Percentiles rank a stretch among this genome's conserved stretches.
phyloP scores from a whole-genome alignment of 2,329 filamentous ascomycete genomes.

The Penicillium crustosum region DNA sequence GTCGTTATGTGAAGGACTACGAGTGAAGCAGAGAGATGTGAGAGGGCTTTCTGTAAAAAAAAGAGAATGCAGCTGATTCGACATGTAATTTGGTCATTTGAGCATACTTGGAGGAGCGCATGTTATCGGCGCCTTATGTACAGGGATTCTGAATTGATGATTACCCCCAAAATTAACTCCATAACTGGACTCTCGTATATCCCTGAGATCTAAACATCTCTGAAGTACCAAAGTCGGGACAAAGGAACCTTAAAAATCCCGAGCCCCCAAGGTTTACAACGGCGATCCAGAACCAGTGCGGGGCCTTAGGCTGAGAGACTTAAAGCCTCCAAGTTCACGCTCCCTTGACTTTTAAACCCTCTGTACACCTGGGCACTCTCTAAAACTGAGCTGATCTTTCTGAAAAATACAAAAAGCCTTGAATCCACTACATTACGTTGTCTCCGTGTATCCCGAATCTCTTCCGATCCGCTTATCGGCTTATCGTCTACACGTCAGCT shows the following conservation, averaged over 20 bases:
- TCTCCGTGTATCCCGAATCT: constrained; percentile 4
- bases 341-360: background rate
- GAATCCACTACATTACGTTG: background rate
- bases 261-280: background rate
- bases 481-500: constrained; percentile 14
- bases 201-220: background rate
- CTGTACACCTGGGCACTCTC: constrained; percentile 1
- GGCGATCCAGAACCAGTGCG: background rate
- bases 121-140: constrained; percentile 24
- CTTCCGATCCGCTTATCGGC: constrained; percentile 9
- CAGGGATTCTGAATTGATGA: constrained; percentile 15
- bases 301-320: constrained; percentile 1
- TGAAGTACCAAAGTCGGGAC: background rate
- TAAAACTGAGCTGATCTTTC: background rate
- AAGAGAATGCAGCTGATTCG: constrained; percentile 12
- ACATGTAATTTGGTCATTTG: constrained; percentile 17
- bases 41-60: constrained; percentile 1
- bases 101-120: constrained; percentile 22
- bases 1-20: constrained; percentile 64
- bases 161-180: background rate
- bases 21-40: constrained; percentile 34
- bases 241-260: background rate
- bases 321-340: background rate
- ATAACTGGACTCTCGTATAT: background rate
- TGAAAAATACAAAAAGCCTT: background rate